Evolutionary conservation across 2,329 filamentous ascomycete species (phyloP).

Genomic region (Scytalidium sp.): DNA sequence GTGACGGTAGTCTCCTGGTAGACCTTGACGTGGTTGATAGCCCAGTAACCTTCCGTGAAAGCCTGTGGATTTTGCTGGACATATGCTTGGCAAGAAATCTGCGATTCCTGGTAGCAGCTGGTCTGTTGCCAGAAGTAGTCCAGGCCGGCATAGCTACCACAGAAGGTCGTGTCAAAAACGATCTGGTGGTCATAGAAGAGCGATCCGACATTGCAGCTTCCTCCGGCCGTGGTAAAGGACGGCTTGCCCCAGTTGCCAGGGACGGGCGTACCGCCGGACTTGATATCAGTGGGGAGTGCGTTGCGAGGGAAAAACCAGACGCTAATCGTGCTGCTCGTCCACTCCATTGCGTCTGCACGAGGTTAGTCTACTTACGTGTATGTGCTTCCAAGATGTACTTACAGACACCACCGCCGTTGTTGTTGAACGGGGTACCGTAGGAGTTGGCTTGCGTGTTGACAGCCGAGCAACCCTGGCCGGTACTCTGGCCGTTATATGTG

Average conservation of each 20-base stretch:
- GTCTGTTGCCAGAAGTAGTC: conserved; percentile 51
- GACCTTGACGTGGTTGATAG: conserved; percentile 67
- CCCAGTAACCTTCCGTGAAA: conserved; percentile 73
- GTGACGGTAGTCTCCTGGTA: conserved; percentile 37
- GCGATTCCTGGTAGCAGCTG: conserved; percentile 51
- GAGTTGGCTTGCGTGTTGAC: conserved; percentile 15
- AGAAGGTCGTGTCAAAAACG: conserved; percentile 80
- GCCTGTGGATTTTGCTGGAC: conserved; percentile 66
- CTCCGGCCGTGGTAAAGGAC: conserved; percentile 54
- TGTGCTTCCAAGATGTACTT: not conserved
- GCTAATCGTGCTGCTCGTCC: conserved; percentile 42
- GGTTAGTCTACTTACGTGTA: conserved; percentile 34
- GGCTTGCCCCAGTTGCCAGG: conserved; percentile 66
- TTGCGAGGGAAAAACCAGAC: conserved; percentile 51
- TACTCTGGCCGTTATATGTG: conserved; percentile 36
- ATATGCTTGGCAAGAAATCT: conserved; percentile 67
- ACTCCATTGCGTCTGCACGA: conserved; percentile 60
- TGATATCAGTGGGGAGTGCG: conserved; percentile 54
- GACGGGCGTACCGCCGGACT: conserved; percentile 55
- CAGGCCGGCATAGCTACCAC: conserved; percentile 77
- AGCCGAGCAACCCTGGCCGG: conserved; percentile 17
- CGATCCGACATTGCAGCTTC: conserved; percentile 63
- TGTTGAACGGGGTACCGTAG: conserved; percentile 9
- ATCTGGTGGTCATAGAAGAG: conserved; percentile 71
- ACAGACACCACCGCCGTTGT: conserved; percentile 38